A percentile compares a stretch with the other conserved stretches of the same genome.
phyloP scores from a whole-genome alignment of 164 flowering plant genomes.

The Santalum album region DNA sequence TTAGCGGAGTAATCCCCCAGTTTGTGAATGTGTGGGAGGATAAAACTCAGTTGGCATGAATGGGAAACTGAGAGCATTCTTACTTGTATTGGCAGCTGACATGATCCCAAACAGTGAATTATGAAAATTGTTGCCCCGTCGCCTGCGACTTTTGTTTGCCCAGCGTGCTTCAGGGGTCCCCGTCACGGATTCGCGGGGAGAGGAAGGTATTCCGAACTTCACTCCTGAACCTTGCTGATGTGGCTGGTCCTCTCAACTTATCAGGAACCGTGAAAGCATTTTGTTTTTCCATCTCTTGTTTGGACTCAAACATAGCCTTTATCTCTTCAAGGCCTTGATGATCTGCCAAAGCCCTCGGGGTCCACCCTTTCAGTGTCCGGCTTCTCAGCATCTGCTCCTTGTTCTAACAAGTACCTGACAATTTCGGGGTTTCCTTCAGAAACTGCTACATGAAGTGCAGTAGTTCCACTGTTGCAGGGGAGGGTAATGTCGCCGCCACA shows the following conservation, averaged over 20 bases:
- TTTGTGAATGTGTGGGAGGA: too few relatives aligned
- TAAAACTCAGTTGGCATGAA: too few relatives aligned
- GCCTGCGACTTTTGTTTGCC: conserved; percentile 11
- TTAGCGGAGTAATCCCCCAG: too few relatives aligned
- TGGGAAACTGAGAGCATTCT: background rate
- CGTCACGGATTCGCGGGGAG: conserved; percentile 1
- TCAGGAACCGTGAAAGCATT: conserved; percentile 4
- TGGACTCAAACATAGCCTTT: conserved; percentile 21
- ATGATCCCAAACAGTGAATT: conserved; percentile 47
- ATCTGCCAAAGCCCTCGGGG: conserved; percentile 43
- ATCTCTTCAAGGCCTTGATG: conserved; percentile 57
- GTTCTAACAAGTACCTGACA: conserved; percentile 38
- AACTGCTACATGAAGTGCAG: conserved; percentile 48
- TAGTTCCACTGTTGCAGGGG: conserved; percentile 24
- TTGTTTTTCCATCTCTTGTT: background rate
- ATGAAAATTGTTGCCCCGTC: conserved; percentile 23
- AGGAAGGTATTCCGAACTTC: conserved; percentile 25
- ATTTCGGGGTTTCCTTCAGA: conserved; percentile 38
- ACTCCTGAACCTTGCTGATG: conserved; percentile 19
- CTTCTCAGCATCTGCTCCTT: conserved; percentile 34
- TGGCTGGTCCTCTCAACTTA: conserved; percentile 6
- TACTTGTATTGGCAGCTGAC: conserved; percentile 29
- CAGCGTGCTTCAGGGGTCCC: conserved; percentile 9
- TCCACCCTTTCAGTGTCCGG: conserved; percentile 40
- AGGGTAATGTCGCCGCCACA: conserved; percentile 41